Conservation (phyloP, 768 basidiomycete species). For the Asterophora parasitica region DNA sequence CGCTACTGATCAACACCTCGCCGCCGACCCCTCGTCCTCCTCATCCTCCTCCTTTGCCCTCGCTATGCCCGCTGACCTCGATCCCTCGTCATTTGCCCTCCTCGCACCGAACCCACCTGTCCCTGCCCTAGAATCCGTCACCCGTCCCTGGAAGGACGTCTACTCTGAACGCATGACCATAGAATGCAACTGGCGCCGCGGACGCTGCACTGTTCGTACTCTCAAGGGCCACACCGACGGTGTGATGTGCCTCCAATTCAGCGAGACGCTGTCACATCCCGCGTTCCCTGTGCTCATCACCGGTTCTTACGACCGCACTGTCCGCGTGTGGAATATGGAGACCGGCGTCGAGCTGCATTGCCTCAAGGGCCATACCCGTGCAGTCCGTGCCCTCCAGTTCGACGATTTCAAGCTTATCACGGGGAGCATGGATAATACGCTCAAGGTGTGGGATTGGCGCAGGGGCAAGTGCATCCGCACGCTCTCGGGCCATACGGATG, state of each 20-base stretch:
- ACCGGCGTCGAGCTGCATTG: slow-evolving; percentile 79
- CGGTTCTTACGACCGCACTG: slow-evolving; percentile 93
- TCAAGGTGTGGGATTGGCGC: slow-evolving; percentile 96
- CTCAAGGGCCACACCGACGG: slow-evolving; percentile 93
- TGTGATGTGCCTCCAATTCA: slow-evolving; percentile 96
- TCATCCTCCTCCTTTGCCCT: slow-evolving; percentile 11
- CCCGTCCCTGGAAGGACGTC: slow-evolving; percentile 96
- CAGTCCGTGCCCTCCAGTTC: slow-evolving; percentile 91
- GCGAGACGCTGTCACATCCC: slow-evolving; percentile 76
- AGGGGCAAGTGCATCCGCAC: slow-evolving; percentile 84
- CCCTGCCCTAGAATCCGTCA: slow-evolving; percentile 35
- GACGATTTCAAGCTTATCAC: slow-evolving; percentile 95
- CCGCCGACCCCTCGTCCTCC: slow-evolving; percentile 5
- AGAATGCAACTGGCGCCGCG: slow-evolving; percentile 96
- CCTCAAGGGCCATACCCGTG: slow-evolving; percentile 86
- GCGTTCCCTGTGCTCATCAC: slow-evolving; percentile 94
- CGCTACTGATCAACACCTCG: slow-evolving; percentile 3
- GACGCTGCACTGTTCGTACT: slow-evolving; percentile 78
- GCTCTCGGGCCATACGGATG: slow-evolving; percentile 85
- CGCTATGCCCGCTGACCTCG: slow-evolving; percentile 7
- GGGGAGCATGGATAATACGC: slow-evolving; percentile 91
- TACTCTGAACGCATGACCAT: slow-evolving; percentile 96
- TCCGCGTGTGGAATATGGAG: slow-evolving; percentile 95
- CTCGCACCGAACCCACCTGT: slow-evolving; percentile 26
- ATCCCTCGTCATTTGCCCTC: slow-evolving; percentile 19